A percentile compares a stretch with the other conserved stretches of the same genome.
Evolutionary conservation across 345 rosid genomes (phyloP).

Genomic region (Durio zibethinus): DNA sequence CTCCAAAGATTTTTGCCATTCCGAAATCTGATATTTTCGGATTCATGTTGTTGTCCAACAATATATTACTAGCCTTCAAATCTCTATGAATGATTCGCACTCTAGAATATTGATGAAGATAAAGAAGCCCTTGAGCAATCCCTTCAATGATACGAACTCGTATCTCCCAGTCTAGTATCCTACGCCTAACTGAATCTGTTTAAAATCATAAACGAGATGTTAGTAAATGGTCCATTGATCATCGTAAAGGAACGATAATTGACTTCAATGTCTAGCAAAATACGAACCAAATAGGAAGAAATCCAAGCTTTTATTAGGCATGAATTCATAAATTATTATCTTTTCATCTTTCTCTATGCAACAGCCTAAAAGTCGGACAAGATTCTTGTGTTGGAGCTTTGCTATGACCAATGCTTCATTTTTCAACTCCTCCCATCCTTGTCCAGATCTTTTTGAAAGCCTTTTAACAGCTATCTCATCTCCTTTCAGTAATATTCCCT

Average conservation of each 20-base stretch:
- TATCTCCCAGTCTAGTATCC: conserved; percentile 25
- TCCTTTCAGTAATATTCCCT: conserved; percentile 43
- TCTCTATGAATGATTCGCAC: conserved; percentile 50
- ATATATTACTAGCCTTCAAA: conserved; percentile 46
- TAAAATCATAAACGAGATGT: not conserved
- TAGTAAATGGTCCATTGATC: not conserved
- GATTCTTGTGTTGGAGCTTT: conserved; percentile 59
- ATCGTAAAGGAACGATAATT: not conserved
- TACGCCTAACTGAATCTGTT: conserved; percentile 29
- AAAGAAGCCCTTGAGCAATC: conserved; percentile 51
- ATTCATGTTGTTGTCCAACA: conserved; percentile 42
- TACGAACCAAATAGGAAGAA: conserved; percentile 45
- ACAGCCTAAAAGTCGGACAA: conserved; percentile 44
- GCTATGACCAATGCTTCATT: conserved; percentile 40
- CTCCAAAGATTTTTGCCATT: conserved; percentile 48
- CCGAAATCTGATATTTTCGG: conserved; percentile 55
- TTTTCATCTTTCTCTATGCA: conserved; percentile 38
- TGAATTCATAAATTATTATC: conserved; percentile 32
- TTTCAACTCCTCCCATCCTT: conserved; percentile 40
- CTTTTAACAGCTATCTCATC: conserved; percentile 53
- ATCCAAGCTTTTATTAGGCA: conserved; percentile 37
- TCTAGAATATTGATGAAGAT: conserved; percentile 49
- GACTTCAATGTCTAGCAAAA: not conserved
- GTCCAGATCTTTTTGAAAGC: conserved; percentile 38
- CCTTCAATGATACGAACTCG: conserved; percentile 41